Evolutionary conservation across 1,139 yeast genomes (phyloP).

Genomic region (Hyphopichia fennica): DNA sequence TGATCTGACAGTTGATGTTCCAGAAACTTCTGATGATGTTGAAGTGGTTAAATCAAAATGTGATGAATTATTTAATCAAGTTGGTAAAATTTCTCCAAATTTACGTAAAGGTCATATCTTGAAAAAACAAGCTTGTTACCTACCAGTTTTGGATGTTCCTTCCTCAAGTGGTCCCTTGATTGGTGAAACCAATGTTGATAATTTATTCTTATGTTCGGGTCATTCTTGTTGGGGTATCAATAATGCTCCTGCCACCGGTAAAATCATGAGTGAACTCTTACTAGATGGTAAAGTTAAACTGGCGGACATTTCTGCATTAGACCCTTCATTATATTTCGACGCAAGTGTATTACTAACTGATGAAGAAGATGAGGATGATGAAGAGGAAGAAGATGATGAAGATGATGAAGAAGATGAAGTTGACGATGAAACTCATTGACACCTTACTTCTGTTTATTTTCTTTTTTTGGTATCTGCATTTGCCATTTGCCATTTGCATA

Average conservation of each 20-base stretch:
- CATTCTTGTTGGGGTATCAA: conserved; percentile 99
- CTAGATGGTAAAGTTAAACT: conserved; percentile 80
- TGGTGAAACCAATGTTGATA: conserved; percentile 86
- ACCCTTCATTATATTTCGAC: conserved; percentile 84
- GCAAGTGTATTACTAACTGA: conserved; percentile 55
- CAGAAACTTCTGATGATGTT: conserved; percentile 93
- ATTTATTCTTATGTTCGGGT: conserved; percentile 81
- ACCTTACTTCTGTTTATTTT: neutral
- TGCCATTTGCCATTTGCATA: too few relatives aligned
- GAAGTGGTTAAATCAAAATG: conserved; percentile 86
- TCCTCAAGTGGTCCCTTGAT: conserved; percentile 90
- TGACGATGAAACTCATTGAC: neutral
- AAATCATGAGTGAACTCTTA: conserved; percentile 82
- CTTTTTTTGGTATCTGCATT: too few relatives aligned
- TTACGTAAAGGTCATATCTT: conserved; percentile 74
- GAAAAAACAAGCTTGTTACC: conserved; percentile 90
- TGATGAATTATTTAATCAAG: conserved; percentile 81
- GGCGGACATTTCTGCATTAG: conserved; percentile 78
- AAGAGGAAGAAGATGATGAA: conserved; percentile 13
- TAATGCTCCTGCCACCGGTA: conserved; percentile 96
- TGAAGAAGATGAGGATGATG: conserved; percentile 30
- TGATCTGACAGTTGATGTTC: conserved; percentile 84
- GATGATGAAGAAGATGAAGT: conserved; percentile 16
- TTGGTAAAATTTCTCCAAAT: conserved; percentile 72
- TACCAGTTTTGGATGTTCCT: conserved; percentile 92